Percentiles rank a stretch among this genome's conserved stretches.
Evolutionary conservation across 2,329 filamentous ascomycete species (phyloP).

Genomic region (Boeremia lycopersici): DNA sequence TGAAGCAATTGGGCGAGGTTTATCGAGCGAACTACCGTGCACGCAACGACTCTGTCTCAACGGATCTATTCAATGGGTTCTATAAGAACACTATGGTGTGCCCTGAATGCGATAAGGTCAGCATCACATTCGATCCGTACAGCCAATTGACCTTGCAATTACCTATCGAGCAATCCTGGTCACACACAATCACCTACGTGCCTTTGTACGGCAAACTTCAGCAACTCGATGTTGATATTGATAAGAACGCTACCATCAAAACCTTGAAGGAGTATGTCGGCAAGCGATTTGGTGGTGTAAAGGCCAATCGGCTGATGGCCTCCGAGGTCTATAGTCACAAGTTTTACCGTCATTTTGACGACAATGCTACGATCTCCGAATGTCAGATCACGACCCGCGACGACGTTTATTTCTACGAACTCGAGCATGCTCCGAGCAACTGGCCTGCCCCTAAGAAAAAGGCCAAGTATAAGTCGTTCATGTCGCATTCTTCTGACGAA

Average conservation of each 20-base stretch:
- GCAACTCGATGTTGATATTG: constrained; percentile 76
- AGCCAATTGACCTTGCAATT: constrained; percentile 91
- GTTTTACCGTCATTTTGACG: constrained; percentile 86
- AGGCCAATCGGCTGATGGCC: constrained; percentile 70
- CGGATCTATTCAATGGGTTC: constrained; percentile 94
- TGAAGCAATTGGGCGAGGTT: constrained; percentile 82
- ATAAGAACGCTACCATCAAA: constrained; percentile 74
- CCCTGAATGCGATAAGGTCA: constrained; percentile 89
- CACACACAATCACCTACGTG: constrained; percentile 74
- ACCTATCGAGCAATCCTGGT: constrained; percentile 84
- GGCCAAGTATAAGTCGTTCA: constrained; percentile 54
- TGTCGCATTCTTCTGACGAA: constrained; percentile 50
- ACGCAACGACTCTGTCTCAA: constrained; percentile 92
- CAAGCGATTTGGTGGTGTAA: constrained; percentile 59
- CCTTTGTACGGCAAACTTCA: constrained; percentile 75
- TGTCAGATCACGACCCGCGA: constrained; percentile 67
- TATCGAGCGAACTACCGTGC: constrained; percentile 92
- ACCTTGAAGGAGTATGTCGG: constrained; percentile 68
- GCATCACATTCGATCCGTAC: constrained; percentile 98
- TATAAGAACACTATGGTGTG: constrained; percentile 98
- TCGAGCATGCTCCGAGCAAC: constrained; percentile 81
- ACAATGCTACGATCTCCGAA: constrained; percentile 69
- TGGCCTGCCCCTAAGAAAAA: constrained; percentile 65
- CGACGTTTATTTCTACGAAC: constrained; percentile 74
- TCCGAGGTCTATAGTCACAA: constrained; percentile 82